Evolutionary conservation across 441 rosid species (phyloP), one percentile per base, ranked within the genome.

Genomic region (Populus hybrid): DNA sequence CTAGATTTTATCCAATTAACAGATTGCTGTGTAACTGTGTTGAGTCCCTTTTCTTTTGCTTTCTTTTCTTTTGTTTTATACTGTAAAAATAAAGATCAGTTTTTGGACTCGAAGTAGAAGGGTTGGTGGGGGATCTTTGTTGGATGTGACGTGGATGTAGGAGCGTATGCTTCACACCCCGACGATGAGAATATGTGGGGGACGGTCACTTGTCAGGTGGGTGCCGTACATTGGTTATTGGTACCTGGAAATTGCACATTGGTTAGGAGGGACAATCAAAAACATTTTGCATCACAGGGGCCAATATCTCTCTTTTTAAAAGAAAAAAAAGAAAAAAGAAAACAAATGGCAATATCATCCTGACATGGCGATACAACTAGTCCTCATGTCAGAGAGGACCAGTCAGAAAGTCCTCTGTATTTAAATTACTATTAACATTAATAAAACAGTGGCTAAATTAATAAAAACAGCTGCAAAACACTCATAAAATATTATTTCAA

Each of bases 151-250:
- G 32, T 30, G 2, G 9, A 30, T 30, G 32, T 30, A 30, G 32
- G 81, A 21, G 46, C 69, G 85, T 84, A 83, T 0, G 1, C 0
- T 1, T 0, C 84, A 84, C 84, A 20, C n/a, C 84, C 32, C 81
- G 82, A 78, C 80, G 21, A 74, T 71, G 8, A 63, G 21, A 28
- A 35, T 16, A 30, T 6, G 65, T 30, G 65, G 46, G 65, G 50
- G 12, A 20, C 32, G 32, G 32, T 30, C 32, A 30, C 32, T 66
- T 78, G 79, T 81, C 77, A 80, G 70, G 69, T 78, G 67, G 74
- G 30, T 61, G 69, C 81, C 87, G 88, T 84, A 79, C 87, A 35
- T 67, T 67, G 77, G 80, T 67, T 73, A 34, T 35, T 35, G 38
- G 85, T 86, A 86, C 86, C 74, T 64, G 80, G 8, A 76, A 71